A percentile compares a stretch with the other conserved stretches of the same genome.
Evolutionary conservation across 1,284 basidiomycete species (phyloP).

Genomic region (Cryptococcus sp.): DNA sequence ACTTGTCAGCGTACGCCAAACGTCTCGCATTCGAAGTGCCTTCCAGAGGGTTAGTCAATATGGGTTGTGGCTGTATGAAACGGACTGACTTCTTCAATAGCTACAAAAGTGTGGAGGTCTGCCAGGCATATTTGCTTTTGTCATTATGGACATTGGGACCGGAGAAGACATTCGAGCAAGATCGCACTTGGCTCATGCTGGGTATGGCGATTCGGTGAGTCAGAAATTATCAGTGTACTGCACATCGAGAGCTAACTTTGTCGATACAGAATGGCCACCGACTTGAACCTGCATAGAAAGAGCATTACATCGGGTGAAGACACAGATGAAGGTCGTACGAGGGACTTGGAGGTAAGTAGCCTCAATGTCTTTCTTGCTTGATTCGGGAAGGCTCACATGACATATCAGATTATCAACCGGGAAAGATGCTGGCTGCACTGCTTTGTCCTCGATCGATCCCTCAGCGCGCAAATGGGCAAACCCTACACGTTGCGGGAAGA

Average conservation of each 20-base stretch:
- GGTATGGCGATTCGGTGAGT: constrained; percentile 70
- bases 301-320: constrained; percentile 68
- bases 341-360: constrained; percentile 48
- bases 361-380: neutral
- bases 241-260: constrained; percentile 46
- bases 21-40: constrained; percentile 86
- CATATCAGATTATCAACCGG: constrained; percentile 75
- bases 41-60: constrained; percentile 57
- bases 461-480: constrained; percentile 68
- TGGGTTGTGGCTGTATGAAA: neutral
- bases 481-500: constrained; percentile 57
- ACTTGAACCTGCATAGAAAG: constrained; percentile 92
- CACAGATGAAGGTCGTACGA: constrained; percentile 63
- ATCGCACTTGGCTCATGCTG: constrained; percentile 88
- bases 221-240: no score
- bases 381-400: neutral
- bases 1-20: constrained; percentile 79
- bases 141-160: constrained; percentile 85
- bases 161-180: constrained; percentile 91
- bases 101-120: constrained; percentile 94
- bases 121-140: constrained; percentile 83
- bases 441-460: constrained; percentile 84
- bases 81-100: constrained; percentile 51
- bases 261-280: constrained; percentile 78
- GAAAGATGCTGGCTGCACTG: constrained; percentile 93